phyloP scores from a whole-genome alignment of 1,139 yeast genomes.

The Candida neerlandica region DNA sequence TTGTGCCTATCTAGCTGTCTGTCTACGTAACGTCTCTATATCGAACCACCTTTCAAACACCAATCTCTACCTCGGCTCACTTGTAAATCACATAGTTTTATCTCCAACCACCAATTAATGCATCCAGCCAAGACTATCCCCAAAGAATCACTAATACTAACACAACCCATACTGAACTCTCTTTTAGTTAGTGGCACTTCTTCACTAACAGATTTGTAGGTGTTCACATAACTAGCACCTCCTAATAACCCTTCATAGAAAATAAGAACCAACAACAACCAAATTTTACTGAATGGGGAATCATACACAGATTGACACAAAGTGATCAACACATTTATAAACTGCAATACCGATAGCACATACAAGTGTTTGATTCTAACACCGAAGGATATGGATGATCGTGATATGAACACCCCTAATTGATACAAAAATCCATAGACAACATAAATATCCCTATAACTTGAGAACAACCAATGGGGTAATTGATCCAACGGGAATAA shows the following conservation, averaged over 20 bases:
- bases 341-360: conserved; percentile 66
- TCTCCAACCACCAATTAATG: conserved; percentile 74
- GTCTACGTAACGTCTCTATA: neutral
- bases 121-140: conserved; percentile 85
- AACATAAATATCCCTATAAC: conserved; percentile 86
- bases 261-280: conserved; percentile 61
- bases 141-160: conserved; percentile 86
- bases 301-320: conserved; percentile 65
- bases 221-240: conserved; percentile 87
- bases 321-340: conserved; percentile 60
- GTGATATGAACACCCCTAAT: conserved; percentile 85
- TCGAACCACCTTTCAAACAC: conserved; percentile 41
- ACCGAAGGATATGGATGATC: conserved; percentile 74
- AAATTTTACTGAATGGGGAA: conserved; percentile 57
- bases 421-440: conserved; percentile 93
- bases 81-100: conserved; percentile 70
- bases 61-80: conserved; percentile 63
- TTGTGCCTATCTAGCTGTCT: neutral
- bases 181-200: conserved; percentile 55
- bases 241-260: conserved; percentile 90
- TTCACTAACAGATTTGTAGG: conserved; percentile 78
- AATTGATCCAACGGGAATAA: conserved; percentile 70
- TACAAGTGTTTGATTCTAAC: conserved; percentile 62
- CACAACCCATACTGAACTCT: conserved; percentile 93
- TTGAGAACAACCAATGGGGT: conserved; percentile 59